Conservation (phyloP, 139 green algal genomes). For the Picochlorum sp. region DNA sequence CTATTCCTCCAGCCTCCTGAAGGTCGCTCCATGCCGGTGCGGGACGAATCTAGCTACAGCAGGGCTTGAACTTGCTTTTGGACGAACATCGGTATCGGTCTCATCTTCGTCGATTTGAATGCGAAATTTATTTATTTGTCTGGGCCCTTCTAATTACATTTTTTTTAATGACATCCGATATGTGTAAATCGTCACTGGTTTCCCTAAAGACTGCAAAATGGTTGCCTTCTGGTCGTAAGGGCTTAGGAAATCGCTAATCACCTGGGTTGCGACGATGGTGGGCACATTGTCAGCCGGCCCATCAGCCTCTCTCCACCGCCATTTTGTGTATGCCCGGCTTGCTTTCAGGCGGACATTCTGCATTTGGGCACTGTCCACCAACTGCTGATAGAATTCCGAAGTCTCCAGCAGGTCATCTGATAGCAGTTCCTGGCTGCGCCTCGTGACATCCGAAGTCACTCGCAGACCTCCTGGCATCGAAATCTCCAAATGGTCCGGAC, state of each 20-base stretch:
- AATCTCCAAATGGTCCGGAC: slow-evolving; percentile 63
- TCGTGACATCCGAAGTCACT: slow-evolving; percentile 47
- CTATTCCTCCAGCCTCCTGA: slow-evolving; percentile 37
- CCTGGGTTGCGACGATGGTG: slow-evolving; percentile 69
- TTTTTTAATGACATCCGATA: slow-evolving; percentile 37
- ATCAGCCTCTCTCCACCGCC: slow-evolving; percentile 48
- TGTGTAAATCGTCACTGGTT: slow-evolving; percentile 64
- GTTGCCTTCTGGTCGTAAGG: slow-evolving; percentile 45
- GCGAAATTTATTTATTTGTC: too few species aligned
- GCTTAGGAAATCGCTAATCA: slow-evolving; percentile 75
- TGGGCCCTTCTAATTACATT: not conserved
- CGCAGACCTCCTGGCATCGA: slow-evolving; percentile 26
- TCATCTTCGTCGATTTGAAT: too few species aligned
- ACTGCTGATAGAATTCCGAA: slow-evolving; percentile 62
- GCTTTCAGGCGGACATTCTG: slow-evolving; percentile 52
- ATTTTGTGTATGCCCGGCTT: slow-evolving; percentile 82
- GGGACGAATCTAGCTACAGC: slow-evolving; percentile 33
- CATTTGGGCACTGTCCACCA: slow-evolving; percentile 12
- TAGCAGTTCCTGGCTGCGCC: slow-evolving; percentile 28
- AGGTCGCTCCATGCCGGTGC: slow-evolving; percentile 42
- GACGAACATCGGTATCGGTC: too few species aligned
- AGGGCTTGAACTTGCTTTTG: slow-evolving; percentile 2
- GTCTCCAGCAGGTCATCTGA: slow-evolving; percentile 49
- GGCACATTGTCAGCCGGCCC: slow-evolving; percentile 23
- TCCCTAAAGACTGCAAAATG: slow-evolving; percentile 20